A percentile compares a stretch with the other conserved stretches of the same genome.
These are phyloP conservation scores for Grosmannia serpens DNA, from an alignment of 2,329 filamentous ascomycete genomes.

Conservation along the genomic window DNA sequence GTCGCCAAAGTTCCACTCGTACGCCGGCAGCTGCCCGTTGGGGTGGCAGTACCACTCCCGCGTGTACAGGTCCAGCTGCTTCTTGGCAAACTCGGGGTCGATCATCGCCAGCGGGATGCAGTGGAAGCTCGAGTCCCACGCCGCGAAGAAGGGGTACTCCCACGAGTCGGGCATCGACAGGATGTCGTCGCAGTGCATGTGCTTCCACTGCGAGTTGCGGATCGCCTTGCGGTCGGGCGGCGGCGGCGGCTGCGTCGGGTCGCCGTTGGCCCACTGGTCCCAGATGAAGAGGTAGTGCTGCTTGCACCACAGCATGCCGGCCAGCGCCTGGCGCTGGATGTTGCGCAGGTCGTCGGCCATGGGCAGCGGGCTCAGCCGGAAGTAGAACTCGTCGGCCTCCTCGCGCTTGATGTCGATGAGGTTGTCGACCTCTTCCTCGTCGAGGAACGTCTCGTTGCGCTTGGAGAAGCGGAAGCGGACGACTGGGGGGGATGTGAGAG, in stretches of 20 bases:
- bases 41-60: constrained; percentile 99
- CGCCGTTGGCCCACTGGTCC: constrained; percentile 96
- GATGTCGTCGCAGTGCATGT: constrained; percentile 90
- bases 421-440: constrained; percentile 88
- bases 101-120: constrained; percentile 95
- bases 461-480: constrained; percentile 83
- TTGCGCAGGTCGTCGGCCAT: constrained; percentile 91
- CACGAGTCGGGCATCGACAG: constrained; percentile 96
- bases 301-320: constrained; percentile 98
- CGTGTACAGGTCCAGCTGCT: constrained; percentile 91
- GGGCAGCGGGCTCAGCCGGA: constrained; percentile 79
- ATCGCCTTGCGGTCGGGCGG: constrained; percentile 68
- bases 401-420: constrained; percentile 73
- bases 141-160: constrained; percentile 97
- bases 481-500: no score
- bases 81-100: constrained; percentile 95
- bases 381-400: constrained; percentile 97
- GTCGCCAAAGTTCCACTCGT: constrained; percentile 96
- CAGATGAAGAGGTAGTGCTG: constrained; percentile 95
- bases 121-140: constrained; percentile 96
- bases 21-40: constrained; percentile 84
- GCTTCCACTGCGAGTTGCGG: constrained; percentile 84
- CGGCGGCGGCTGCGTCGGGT: constrained; percentile 78
- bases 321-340: constrained; percentile 87
- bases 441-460: constrained; percentile 64